Evolutionary conservation across 2,329 filamentous ascomycete species (phyloP).

Genomic region (Phyllosticta citriasiana): DNA sequence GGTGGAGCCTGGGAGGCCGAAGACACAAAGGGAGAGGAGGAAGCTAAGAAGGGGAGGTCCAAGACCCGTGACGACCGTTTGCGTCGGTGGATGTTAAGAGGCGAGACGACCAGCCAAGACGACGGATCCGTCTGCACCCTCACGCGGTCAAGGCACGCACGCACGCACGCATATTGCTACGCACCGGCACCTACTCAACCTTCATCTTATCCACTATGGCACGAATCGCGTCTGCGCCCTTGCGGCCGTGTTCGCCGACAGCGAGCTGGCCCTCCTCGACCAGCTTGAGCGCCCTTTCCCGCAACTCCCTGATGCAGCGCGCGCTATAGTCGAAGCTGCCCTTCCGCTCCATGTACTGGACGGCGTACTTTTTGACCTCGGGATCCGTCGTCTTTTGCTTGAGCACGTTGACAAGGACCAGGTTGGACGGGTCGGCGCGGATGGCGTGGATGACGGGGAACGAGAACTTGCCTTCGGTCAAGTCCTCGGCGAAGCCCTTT

Average conservation of each 20-base stretch:
- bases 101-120: background rate
- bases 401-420: constrained; percentile 82
- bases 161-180: background rate
- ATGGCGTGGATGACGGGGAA: constrained; percentile 95
- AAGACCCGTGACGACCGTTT: background rate
- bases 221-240: constrained; percentile 29
- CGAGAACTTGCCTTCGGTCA: constrained; percentile 95
- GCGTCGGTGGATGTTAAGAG: background rate
- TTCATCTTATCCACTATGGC: constrained; percentile 32
- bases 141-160: background rate
- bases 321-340: constrained; percentile 84
- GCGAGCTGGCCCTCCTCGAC: constrained; percentile 30
- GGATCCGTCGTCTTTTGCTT: constrained; percentile 80
- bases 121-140: background rate
- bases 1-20: no score
- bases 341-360: constrained; percentile 80
- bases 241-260: constrained; percentile 19
- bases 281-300: constrained; percentile 32
- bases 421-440: constrained; percentile 59
- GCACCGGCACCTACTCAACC: constrained; percentile 1
- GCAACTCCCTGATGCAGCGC: constrained; percentile 41
- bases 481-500: constrained; percentile 89
- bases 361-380: constrained; percentile 83
- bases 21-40: no score
- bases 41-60: no score